These are phyloP conservation scores for Yarrowia bubula DNA, from an alignment of 805 yeast genomes.

Conservation along the genomic window DNA sequence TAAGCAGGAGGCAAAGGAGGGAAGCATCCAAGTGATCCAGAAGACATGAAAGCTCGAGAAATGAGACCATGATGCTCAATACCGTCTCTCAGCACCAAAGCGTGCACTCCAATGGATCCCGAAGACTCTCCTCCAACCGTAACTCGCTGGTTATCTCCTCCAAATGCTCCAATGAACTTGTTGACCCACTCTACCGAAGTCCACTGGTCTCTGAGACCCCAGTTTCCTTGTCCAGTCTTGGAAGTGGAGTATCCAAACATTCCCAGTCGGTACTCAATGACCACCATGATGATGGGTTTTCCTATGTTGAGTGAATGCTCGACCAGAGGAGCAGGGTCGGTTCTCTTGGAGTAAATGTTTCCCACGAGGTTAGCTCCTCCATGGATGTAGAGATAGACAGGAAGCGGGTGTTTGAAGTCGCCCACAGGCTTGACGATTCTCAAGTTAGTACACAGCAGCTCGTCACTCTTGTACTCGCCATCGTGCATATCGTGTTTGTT, in stretches of 20 bases:
- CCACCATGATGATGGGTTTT: constrained; percentile 38
- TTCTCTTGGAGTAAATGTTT: constrained; percentile 33
- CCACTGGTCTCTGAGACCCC: constrained; percentile 49
- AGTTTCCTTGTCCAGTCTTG: constrained; percentile 38
- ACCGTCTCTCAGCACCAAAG: background rate
- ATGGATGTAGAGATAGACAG: constrained; percentile 42
- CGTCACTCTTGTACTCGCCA: constrained; percentile 30
- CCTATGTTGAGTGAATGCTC: constrained; percentile 29
- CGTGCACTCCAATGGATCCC: constrained; percentile 1
- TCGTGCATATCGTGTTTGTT: constrained; percentile 16
- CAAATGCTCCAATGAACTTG: constrained; percentile 44
- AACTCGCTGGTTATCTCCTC: constrained; percentile 46
- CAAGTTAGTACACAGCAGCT: constrained; percentile 36
- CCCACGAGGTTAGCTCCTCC: constrained; percentile 41
- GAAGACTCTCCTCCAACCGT: constrained; percentile 49
- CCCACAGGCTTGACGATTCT: constrained; percentile 32
- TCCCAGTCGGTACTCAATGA: constrained; percentile 42
- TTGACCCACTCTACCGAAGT: constrained; percentile 47
- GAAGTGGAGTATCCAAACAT: constrained; percentile 44
- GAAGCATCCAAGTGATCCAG: constrained; percentile 4
- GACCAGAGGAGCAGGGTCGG: constrained; percentile 35
- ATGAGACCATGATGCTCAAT: background rate
- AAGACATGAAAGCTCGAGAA: constrained; percentile 9
- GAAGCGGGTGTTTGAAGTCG: constrained; percentile 29
- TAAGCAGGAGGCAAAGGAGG: background rate